Evolutionary conservation across 202 grass and related monocot species (phyloP).

Genomic region (Saccharum hybrid): DNA sequence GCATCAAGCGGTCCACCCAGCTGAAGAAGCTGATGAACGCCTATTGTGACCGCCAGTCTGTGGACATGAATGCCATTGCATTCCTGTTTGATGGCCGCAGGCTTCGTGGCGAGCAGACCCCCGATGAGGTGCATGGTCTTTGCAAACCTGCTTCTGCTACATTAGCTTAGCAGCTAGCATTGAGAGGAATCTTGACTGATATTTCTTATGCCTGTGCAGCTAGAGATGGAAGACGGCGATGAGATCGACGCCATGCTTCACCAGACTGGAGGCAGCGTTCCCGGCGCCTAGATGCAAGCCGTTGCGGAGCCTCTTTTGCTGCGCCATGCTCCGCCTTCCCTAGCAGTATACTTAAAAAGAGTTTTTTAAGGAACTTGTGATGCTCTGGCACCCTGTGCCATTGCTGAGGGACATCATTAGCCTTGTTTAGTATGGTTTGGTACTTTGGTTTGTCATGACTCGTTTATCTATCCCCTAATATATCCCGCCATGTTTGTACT

Average conservation of each 20-base stretch:
- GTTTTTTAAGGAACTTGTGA: conserved; percentile 44
- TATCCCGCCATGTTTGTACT: background rate
- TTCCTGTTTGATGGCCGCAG: conserved; percentile 90
- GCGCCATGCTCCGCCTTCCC: background rate
- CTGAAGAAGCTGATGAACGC: conserved; percentile 94
- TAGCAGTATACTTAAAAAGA: conserved; percentile 8
- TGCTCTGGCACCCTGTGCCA: conserved; percentile 35
- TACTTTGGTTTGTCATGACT: conserved; percentile 38
- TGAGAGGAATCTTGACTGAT: background rate
- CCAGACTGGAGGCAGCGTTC: conserved; percentile 65
- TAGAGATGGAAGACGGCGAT: conserved; percentile 88
- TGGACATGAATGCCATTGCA: conserved; percentile 77
- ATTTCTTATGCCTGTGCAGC: conserved; percentile 39
- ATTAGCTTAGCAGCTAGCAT: background rate
- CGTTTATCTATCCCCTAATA: conserved; percentile 37
- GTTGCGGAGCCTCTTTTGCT: conserved; percentile 21
- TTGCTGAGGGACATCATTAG: conserved; percentile 45
- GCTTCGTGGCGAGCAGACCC: conserved; percentile 82
- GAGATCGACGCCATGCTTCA: conserved; percentile 96
- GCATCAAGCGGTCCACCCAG: conserved; percentile 80
- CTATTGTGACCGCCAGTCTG: conserved; percentile 83
- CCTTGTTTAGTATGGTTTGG: conserved; percentile 45
- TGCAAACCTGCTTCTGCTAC: background rate
- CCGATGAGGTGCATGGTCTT: conserved; percentile 53
- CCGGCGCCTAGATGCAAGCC: conserved; percentile 32